Evolutionary conservation across 352 stramenopile species (phyloP), one percentile per base, ranked within the genome.

Genomic region (Blastocystis sp.): DNA sequence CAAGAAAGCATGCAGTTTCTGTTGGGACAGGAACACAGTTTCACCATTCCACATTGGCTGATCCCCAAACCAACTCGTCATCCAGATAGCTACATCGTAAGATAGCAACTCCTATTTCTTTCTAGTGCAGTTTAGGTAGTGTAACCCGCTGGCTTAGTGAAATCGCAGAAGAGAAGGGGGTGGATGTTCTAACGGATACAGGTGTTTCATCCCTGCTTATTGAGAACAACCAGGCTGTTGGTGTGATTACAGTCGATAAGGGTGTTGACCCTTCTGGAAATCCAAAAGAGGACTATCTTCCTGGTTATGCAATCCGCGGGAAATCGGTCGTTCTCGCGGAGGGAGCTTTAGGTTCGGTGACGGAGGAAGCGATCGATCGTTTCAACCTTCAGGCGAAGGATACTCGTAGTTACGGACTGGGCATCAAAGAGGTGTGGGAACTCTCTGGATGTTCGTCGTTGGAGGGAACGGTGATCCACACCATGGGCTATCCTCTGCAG

Each of bases 141-240:
- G 59, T 99, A 24, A 95, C 94, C 87, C 95, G 96, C 56, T 99
- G 97, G 96, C 92, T 99, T 63, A 97, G 95, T 34, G 92, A 92
- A 90, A 95, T 98, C 91, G 96, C 96, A 3, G 97, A 99, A 93
- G 96, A 98, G 90, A 91, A 97, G 34, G 97, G 96, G 41, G 97
- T 99, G 18, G 97, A 99, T 92, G 98, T 99, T 81, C 99, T 99
- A 91, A 94, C 97, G 18, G 97, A 97, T 26, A 99, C 99, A 91
- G 96, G 97, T 47, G 97, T 96, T 1, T 94, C 94, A 13, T 95
- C 98, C 91, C 94, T 97, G 50, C 82, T 97, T 20, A 94, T 95
- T 55, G 76, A 92, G 64, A 79, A 94, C 7, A 78, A 92, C 37
- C 53, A 62, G 4, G 94, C 99, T 2, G 90, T 92, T 43, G 97